Percentiles rank a stretch among this genome's conserved stretches.
Conservation (phyloP, 805 yeast genomes). For the Wickerhamomyces silvicola region DNA sequence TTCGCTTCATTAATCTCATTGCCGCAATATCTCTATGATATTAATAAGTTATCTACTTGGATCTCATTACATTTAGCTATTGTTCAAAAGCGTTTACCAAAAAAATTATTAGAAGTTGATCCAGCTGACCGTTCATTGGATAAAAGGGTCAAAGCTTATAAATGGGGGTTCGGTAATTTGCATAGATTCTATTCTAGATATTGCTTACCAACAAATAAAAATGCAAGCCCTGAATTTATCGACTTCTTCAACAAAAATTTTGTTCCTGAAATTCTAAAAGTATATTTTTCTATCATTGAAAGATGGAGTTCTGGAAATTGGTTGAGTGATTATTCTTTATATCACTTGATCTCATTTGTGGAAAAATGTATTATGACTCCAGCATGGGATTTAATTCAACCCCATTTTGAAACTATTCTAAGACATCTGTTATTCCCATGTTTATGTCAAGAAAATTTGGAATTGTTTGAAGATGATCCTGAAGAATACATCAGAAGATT, state of each 20-base stretch:
- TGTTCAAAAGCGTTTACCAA: slow-evolving; percentile 49
- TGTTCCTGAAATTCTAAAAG: slow-evolving; percentile 64
- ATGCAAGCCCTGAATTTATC: slow-evolving; percentile 43
- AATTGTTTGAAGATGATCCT: slow-evolving; percentile 78
- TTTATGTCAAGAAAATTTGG: slow-evolving; percentile 65
- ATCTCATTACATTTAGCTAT: slow-evolving; percentile 58
- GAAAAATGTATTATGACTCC: slow-evolving; percentile 53
- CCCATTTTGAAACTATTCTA: slow-evolving; percentile 58
- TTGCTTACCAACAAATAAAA: slow-evolving; percentile 28
- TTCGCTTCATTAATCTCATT: slow-evolving; percentile 53
- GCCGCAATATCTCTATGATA: slow-evolving; percentile 41
- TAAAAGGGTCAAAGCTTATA: slow-evolving; percentile 63
- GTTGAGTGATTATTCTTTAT: slow-evolving; percentile 61
- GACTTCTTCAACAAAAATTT: slow-evolving; percentile 46
- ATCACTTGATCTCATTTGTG: slow-evolving; percentile 57
- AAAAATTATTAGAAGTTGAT: slow-evolving; percentile 40
- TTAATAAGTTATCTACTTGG: slow-evolving; percentile 45
- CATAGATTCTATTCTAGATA: slow-evolving; percentile 64
- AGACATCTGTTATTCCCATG: slow-evolving; percentile 70
- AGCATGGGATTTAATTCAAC: slow-evolving; percentile 57
- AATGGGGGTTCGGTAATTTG: slow-evolving; percentile 85
- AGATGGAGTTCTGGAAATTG: slow-evolving; percentile 41
- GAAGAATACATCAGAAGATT: slow-evolving; percentile 76
- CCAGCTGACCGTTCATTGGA: slow-evolving; percentile 40
- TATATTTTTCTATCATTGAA: slow-evolving; percentile 45